phyloP scores from a whole-genome alignment of 805 yeast species.

The Saturnispora besseyi region DNA sequence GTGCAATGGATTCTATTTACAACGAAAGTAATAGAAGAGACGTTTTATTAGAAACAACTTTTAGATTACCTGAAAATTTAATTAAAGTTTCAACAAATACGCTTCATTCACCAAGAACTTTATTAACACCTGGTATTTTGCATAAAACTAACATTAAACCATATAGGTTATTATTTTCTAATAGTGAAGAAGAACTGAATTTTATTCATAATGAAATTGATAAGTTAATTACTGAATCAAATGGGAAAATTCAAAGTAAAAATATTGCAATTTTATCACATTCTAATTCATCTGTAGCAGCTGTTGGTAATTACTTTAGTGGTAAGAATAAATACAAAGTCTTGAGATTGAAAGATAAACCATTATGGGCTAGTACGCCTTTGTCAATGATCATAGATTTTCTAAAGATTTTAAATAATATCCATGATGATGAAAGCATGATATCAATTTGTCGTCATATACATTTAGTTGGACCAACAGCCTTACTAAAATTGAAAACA shows the following conservation, averaged over 20 bases:
- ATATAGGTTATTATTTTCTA: conserved; percentile 21
- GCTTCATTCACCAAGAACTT: conserved; percentile 13
- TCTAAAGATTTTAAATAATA: conserved; percentile 33
- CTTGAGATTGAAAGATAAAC: conserved; percentile 34
- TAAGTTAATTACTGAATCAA: conserved; percentile 32
- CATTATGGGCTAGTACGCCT: conserved; percentile 43
- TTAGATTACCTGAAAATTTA: conserved; percentile 54
- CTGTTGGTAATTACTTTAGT: conserved; percentile 31
- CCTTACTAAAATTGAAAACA: conserved; percentile 15
- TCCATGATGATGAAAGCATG: conserved; percentile 21
- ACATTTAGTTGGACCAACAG: conserved; percentile 17
- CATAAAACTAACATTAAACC: conserved; percentile 16
- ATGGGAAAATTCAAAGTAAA: conserved; percentile 33
- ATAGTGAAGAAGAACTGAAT: conserved; percentile 31
- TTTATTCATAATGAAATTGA: conserved; percentile 39
- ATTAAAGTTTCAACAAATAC: conserved; percentile 33
- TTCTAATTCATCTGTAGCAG: conserved; percentile 41
- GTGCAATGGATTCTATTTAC: conserved; percentile 1
- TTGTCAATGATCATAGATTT: conserved; percentile 40
- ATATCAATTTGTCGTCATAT: conserved; percentile 20
- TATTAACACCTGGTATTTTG: conserved; percentile 17
- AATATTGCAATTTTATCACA: conserved; percentile 48
- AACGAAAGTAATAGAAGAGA: conserved; percentile 16
- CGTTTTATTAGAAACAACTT: conserved; percentile 41
- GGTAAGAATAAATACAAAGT: conserved; percentile 24